Conservation (phyloP, 352 stramenopile species). For the Blastocystis sp. region DNA sequence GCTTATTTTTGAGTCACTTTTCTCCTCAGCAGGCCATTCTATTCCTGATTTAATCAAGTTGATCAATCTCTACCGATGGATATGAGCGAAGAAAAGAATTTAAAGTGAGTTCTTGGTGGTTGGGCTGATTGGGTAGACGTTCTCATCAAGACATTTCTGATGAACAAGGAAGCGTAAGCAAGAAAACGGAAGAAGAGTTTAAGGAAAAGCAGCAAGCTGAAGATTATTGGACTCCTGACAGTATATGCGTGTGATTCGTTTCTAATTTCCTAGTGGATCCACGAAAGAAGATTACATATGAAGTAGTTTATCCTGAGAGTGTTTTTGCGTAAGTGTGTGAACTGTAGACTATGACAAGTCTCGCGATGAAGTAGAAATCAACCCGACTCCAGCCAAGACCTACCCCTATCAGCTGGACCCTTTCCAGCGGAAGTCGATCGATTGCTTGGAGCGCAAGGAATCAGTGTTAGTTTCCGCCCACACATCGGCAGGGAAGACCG, state of each 20-base stretch:
- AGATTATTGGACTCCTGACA: conserved; percentile 43
- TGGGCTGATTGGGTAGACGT: neutral
- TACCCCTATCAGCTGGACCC: conserved; percentile 95
- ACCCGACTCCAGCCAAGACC: conserved; percentile 80
- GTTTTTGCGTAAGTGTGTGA: neutral
- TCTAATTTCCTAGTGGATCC: conserved; percentile 19
- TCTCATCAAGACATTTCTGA: neutral
- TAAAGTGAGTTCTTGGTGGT: neutral
- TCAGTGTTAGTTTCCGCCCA: conserved; percentile 91
- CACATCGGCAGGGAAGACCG: conserved; percentile 66
- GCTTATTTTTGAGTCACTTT: neutral
- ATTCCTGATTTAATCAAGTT: neutral
- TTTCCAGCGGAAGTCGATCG: conserved; percentile 92
- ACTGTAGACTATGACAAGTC: conserved; percentile 40
- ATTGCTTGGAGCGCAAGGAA: conserved; percentile 72
- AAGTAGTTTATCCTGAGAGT: conserved; percentile 59
- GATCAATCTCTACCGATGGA: neutral
- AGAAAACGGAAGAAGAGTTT: neutral
- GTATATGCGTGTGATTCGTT: neutral
- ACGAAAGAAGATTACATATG: conserved; percentile 56
- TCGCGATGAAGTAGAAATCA: conserved; percentile 19
- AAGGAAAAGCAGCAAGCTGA: neutral
- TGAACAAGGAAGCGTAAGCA: neutral
- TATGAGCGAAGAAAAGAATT: neutral
- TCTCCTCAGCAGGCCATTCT: neutral